Conservation (phyloP, 352 stramenopile genomes). For the Phytophthora aleatoria region DNA sequence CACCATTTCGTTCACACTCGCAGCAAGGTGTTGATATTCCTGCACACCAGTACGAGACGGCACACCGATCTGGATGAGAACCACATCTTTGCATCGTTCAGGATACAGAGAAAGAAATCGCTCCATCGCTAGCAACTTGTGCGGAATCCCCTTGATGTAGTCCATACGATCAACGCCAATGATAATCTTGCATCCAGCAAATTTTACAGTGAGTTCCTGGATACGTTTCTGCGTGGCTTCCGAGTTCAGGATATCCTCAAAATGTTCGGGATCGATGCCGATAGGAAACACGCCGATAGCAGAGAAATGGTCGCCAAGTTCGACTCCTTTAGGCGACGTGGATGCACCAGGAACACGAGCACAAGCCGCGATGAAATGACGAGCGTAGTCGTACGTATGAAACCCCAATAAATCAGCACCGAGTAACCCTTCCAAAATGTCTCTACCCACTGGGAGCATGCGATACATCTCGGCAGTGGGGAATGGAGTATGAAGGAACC, state of each 20-base stretch:
- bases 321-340: slow-evolving; percentile 82
- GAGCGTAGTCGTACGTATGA: slow-evolving; percentile 89
- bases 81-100: slow-evolving; percentile 91
- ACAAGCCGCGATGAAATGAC: slow-evolving; percentile 84
- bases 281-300: slow-evolving; percentile 85
- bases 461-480: slow-evolving; percentile 87
- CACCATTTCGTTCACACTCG: slow-evolving; percentile 89
- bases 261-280: slow-evolving; percentile 86
- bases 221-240: slow-evolving; percentile 64
- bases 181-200: slow-evolving; percentile 80
- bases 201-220: slow-evolving; percentile 62
- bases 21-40: slow-evolving; percentile 85
- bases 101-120: slow-evolving; percentile 82
- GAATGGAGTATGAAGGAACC: slow-evolving; percentile 91
- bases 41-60: slow-evolving; percentile 82
- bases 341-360: slow-evolving; percentile 71
- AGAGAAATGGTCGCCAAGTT: slow-evolving; percentile 82
- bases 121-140: slow-evolving; percentile 88
- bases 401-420: slow-evolving; percentile 85
- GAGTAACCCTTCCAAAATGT: slow-evolving; percentile 82
- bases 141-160: slow-evolving; percentile 89
- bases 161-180: slow-evolving; percentile 89
- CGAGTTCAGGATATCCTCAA: slow-evolving; percentile 61
- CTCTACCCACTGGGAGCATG: slow-evolving; percentile 75
- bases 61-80: slow-evolving; percentile 95